These are phyloP conservation scores for Septoria petroselini DNA, from an alignment of 2,329 filamentous ascomycete species.

Conservation along the genomic window DNA sequence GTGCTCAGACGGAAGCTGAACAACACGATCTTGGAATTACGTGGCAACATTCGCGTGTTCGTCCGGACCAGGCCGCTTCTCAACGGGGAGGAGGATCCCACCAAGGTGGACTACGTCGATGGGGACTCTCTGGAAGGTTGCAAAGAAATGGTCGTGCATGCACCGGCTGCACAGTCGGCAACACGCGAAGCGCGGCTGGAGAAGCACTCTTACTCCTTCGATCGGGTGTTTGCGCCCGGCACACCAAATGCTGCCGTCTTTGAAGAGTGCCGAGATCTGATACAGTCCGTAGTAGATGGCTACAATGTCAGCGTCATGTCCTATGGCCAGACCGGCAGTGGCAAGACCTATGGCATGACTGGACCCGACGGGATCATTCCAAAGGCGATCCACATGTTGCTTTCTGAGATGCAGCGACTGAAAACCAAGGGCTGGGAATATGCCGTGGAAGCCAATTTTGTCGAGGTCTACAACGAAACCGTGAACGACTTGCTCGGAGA, in stretches of 20 bases:
- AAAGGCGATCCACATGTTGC: conserved; percentile 87
- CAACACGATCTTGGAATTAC: conserved; percentile 96
- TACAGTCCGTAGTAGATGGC: conserved; percentile 92
- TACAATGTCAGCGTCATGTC: conserved; percentile 99
- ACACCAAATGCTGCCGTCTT: conserved; percentile 84
- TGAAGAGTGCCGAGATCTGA: conserved; percentile 91
- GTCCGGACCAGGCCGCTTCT: conserved; percentile 83
- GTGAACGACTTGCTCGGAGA: conserved; percentile 82
- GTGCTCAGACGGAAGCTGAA: conserved; percentile 86
- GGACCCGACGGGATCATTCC: conserved; percentile 91
- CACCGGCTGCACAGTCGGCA: conserved; percentile 78
- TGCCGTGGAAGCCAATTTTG: conserved; percentile 88
- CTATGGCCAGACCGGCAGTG: conserved; percentile 94
- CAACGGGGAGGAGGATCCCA: conserved; percentile 60
- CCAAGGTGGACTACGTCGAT: conserved; percentile 77
- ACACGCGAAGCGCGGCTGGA: conserved; percentile 73
- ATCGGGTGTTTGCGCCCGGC: conserved; percentile 80
- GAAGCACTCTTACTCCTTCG: conserved; percentile 83
- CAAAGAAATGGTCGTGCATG: conserved; percentile 79
- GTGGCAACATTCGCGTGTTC: conserved; percentile 98
- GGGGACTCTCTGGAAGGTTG: conserved; percentile 65
- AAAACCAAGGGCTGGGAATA: conserved; percentile 93
- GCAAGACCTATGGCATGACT: conserved; percentile 97
- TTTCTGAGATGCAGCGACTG: conserved; percentile 76
- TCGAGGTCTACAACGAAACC: conserved; percentile 98